phyloP scores from a whole-genome alignment of 331 rosid species.

The Arachis monticola region DNA sequence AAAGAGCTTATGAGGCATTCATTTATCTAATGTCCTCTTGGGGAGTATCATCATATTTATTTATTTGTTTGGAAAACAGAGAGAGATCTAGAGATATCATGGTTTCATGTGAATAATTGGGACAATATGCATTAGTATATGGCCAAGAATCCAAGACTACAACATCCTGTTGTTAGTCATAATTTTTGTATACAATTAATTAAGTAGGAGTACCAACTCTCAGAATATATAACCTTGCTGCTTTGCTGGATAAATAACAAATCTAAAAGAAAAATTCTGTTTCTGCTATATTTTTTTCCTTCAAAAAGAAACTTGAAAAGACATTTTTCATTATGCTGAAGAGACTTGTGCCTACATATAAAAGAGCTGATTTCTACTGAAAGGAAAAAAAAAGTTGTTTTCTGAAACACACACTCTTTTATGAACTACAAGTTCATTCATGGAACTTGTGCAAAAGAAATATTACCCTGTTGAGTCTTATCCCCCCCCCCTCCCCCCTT shows the following conservation, averaged over 20 bases:
- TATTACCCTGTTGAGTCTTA: conserved; percentile 12
- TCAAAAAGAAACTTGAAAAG: not conserved
- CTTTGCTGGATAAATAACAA: conserved; percentile 21
- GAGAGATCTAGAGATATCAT: not conserved
- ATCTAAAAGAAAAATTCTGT: conserved; percentile 10
- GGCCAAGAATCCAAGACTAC: conserved; percentile 1
- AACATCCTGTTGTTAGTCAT: conserved; percentile 15
- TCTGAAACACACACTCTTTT: not conserved
- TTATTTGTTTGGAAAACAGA: too few relatives aligned
- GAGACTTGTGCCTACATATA: not conserved
- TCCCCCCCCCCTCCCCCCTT: not conserved
- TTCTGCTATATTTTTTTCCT: not conserved
- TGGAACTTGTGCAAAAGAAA: conserved; percentile 19
- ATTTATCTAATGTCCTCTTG: not conserved
- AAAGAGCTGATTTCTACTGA: not conserved
- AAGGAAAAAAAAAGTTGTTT: not conserved
- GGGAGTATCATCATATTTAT: too few relatives aligned
- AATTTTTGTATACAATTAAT: not conserved
- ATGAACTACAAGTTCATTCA: not conserved
- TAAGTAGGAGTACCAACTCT: not conserved
- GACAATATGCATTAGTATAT: conserved; percentile 1
- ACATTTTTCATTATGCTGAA: conserved; percentile 3
- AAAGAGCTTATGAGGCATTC: conserved; percentile 29
- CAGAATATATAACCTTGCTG: not conserved
- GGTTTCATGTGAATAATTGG: conserved; percentile 18